phyloP scores from a whole-genome alignment of 805 yeast genomes.

The Isabelozyma rhagii region DNA sequence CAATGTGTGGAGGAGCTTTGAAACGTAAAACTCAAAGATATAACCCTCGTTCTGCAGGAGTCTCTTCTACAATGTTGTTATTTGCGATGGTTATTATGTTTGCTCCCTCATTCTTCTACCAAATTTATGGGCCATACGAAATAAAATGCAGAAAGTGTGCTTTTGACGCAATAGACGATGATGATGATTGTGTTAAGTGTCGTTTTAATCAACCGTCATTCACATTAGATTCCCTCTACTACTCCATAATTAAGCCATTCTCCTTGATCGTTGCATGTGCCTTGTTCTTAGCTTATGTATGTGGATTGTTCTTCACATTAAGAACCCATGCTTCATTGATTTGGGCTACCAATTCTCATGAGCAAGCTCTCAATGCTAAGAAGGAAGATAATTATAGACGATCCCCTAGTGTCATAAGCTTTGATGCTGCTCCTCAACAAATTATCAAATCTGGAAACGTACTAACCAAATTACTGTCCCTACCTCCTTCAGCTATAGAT shows the following conservation, averaged over 20 bases:
- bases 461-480: conserved; percentile 5
- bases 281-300: conserved; percentile 76
- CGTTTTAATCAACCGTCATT: conserved; percentile 77
- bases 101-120: conserved; percentile 87
- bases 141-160: conserved; percentile 64
- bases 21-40: conserved; percentile 90
- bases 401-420: conserved; percentile 38
- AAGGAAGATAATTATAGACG: conserved; percentile 22
- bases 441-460: conserved; percentile 6
- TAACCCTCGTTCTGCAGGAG: conserved; percentile 96
- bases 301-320: conserved; percentile 89
- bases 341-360: conserved; percentile 65
- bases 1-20: conserved; percentile 97
- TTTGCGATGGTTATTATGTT: conserved; percentile 89
- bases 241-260: conserved; percentile 73
- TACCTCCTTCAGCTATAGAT: conserved; percentile 13
- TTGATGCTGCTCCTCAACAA: conserved; percentile 15
- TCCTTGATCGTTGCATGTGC: conserved; percentile 75
- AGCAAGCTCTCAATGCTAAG: conserved; percentile 16
- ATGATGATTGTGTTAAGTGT: conserved; percentile 61
- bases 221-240: conserved; percentile 64
- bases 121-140: conserved; percentile 84
- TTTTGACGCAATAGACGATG: conserved; percentile 7
- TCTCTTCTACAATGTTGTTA: conserved; percentile 90
- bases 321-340: conserved; percentile 95